Evolutionary conservation across 306 rosid genomes (phyloP).

Genomic region (Inga laurina): DNA sequence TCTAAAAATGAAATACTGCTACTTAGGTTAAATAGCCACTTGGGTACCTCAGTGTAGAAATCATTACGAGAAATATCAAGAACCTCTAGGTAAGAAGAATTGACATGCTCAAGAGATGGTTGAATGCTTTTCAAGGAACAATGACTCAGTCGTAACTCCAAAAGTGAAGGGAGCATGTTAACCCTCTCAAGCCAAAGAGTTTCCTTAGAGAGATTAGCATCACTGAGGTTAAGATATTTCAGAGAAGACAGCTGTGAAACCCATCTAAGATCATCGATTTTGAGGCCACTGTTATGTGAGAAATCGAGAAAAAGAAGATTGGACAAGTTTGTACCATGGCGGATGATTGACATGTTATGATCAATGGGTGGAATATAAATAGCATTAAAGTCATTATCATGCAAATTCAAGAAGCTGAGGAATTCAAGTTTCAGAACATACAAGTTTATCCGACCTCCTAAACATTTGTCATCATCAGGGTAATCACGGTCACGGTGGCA

Average conservation of each 20-base stretch:
- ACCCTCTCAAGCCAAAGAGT: conserved; percentile 22
- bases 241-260: neutral
- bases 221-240: neutral
- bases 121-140: conserved; percentile 21
- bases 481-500: neutral
- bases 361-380: neutral
- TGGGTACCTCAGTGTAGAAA: neutral
- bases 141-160: conserved; percentile 13
- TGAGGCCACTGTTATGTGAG: neutral
- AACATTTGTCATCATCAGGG: neutral
- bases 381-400: neutral
- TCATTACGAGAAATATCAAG: neutral
- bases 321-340: neutral
- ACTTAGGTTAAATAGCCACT: neutral
- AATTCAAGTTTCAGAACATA: neutral
- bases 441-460: neutral
- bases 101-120: neutral
- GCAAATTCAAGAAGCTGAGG: neutral
- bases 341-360: neutral
- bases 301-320: conserved; percentile 1
- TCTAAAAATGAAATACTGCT: neutral
- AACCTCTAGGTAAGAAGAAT: neutral
- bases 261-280: conserved; percentile 11
- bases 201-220: neutral
- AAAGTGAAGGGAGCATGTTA: conserved; percentile 35